Evolutionary conservation across 139 green algal species (phyloP), one percentile per base, ranked within the genome.

Genomic region (Pleodorina starrii): DNA sequence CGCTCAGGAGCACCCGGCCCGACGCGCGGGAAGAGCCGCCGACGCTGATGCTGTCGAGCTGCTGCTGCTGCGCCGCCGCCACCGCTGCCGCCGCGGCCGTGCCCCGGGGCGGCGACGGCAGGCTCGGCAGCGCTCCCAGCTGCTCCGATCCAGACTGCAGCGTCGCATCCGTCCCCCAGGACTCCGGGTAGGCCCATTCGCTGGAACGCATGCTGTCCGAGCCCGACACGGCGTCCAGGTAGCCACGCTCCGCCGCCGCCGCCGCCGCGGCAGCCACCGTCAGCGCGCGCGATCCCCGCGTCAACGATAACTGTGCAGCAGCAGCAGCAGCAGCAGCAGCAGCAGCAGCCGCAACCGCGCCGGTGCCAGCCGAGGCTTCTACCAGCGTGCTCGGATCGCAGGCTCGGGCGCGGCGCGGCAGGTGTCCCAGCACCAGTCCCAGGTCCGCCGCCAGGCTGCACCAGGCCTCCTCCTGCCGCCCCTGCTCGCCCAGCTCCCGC

Each of bases 361-460:
- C 54, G 29, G 54, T 12, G 29, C 54, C 54, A 4, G 25, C 21
- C 54, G 54, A 4, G 6, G 29, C 21, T 21, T 66, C 54, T 5
- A 66, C n/a, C n/a, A n/a, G n/a, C n/a, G n/a, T n/a, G 3, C 36
- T 50, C 36, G 5, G 27, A 44, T 66, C 74, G 44, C 44, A 19
- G 43, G 44, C 44, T 6, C 10, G 74, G 44, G 40, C 40, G 44
- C 43, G 74, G 25, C 74, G 44, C 32, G 76, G 48, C 44, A 69
- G 32, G 48, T 50, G 35, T 5, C 48, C 76, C 29, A 84, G 76
- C 48, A 84, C 48, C 50, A 84, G 76, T 17, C 76, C 76, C 46
- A 84, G 17, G 48, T 69, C 76, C n/a, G 48, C 48, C 76, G 10
- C 76, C 16, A 84, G 76, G 25, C 32, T 12, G 4, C 76, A 17